phyloP scores from a whole-genome alignment of 2,329 filamentous ascomycete species.

The Dryadomyces quercivorus region DNA sequence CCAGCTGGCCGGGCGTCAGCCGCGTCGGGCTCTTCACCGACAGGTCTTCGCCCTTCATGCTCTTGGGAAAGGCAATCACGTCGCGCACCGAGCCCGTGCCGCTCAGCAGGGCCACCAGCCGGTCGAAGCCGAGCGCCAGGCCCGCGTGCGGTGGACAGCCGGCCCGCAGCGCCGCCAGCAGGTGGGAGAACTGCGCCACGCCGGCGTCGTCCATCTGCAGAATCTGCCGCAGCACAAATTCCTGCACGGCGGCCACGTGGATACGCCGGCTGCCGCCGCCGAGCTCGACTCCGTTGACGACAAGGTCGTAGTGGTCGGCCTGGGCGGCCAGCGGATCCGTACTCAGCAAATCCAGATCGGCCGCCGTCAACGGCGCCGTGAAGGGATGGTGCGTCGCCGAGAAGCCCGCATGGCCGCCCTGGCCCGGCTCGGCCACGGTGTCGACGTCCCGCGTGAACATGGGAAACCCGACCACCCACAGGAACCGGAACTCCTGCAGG shows the following conservation, averaged over 20 bases:
- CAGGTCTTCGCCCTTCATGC: slow-evolving; percentile 74
- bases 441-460: slow-evolving; percentile 62
- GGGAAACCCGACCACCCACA: slow-evolving; percentile 86
- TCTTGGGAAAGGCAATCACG: slow-evolving; percentile 96
- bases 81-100: slow-evolving; percentile 70
- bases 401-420: slow-evolving; percentile 71
- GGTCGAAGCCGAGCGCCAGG: slow-evolving; percentile 84
- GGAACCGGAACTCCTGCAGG: slow-evolving; percentile 45
- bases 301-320: slow-evolving; percentile 90
- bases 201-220: slow-evolving; percentile 63
- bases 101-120: slow-evolving; percentile 68
- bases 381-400: slow-evolving; percentile 91
- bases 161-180: slow-evolving; percentile 67
- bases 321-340: slow-evolving; percentile 58
- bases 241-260: slow-evolving; percentile 70
- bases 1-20: slow-evolving; percentile 46
- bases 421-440: slow-evolving; percentile 55
- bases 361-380: slow-evolving; percentile 64
- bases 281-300: slow-evolving; percentile 88
- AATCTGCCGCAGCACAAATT: slow-evolving; percentile 72
- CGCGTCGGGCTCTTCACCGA: slow-evolving; percentile 66
- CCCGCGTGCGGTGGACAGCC: slow-evolving; percentile 94
- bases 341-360: slow-evolving; percentile 63
- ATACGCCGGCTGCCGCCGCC: slow-evolving; percentile 91
- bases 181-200: slow-evolving; percentile 70